A percentile compares a stretch with the other conserved stretches of the same genome.
Evolutionary conservation across 2,329 filamentous ascomycete genomes (phyloP).

Genomic region (Penicillium digitatum): DNA sequence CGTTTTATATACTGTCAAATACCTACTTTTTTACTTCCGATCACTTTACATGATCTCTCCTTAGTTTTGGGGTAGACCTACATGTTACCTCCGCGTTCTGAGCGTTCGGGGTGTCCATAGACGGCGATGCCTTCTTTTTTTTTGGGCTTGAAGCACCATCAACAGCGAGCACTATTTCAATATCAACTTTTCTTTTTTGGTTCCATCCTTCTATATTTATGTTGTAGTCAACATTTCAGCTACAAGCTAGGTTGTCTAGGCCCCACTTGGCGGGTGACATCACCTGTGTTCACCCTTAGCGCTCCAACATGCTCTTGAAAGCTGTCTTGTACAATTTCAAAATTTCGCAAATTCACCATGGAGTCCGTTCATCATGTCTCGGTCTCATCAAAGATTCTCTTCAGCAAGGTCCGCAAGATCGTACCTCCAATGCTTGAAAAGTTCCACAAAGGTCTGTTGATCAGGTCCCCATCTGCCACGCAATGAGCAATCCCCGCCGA

Average conservation of each 20-base stretch:
- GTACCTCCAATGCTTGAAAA: constrained; percentile 91
- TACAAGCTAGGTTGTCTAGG: constrained; percentile 2
- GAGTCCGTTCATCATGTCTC: constrained; percentile 51
- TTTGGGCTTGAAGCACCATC: constrained; percentile 10
- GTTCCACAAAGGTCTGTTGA: constrained; percentile 81
- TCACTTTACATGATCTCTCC: neutral
- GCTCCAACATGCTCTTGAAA: neutral
- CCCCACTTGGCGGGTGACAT: constrained; percentile 37
- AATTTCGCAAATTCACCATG: constrained; percentile 19
- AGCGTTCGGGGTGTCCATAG: constrained; percentile 31
- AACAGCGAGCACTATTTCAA: constrained; percentile 22
- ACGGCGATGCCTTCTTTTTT: constrained; percentile 16
- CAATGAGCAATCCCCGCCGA: neutral
- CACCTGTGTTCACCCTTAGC: constrained; percentile 18
- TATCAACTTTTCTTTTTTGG: constrained; percentile 17
- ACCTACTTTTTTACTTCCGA: neutral
- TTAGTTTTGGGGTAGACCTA: constrained; percentile 14
- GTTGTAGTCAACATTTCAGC: neutral
- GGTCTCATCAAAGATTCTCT: constrained; percentile 66
- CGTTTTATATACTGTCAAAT: neutral
- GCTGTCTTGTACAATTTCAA: neutral
- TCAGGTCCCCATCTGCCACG: neutral
- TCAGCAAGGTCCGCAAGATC: constrained; percentile 80
- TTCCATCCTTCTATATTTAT: neutral
- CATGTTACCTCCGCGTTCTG: constrained; percentile 29